Evolutionary conservation across 106 monocot species (phyloP).

Genomic region (Acanthochlamys bracteata): DNA sequence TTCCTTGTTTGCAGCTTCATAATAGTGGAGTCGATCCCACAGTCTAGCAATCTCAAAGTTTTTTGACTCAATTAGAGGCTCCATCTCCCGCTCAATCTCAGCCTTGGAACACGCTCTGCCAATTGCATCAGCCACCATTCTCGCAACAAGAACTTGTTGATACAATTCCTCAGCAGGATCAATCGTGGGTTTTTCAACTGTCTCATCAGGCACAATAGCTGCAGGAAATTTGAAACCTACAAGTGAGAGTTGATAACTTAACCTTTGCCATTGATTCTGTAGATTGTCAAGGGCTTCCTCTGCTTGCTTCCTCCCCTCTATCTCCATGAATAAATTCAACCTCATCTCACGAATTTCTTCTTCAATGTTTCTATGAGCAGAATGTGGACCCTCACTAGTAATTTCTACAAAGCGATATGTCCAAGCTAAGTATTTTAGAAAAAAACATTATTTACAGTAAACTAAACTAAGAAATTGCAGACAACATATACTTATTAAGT

Average conservation of each 20-base stretch:
- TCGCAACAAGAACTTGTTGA: constrained; percentile 41
- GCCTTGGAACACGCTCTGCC: constrained; percentile 40
- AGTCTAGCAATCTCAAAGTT: constrained; percentile 68
- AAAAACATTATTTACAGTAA: too few relatives aligned
- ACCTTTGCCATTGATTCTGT: constrained; percentile 41
- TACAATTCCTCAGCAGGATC: constrained; percentile 42
- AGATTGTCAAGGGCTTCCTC: constrained; percentile 46
- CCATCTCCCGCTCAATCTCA: constrained; percentile 40
- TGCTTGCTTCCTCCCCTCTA: constrained; percentile 71
- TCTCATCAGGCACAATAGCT: constrained; percentile 11
- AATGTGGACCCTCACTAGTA: constrained; percentile 39
- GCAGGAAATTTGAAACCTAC: constrained; percentile 44
- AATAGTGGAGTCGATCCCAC: constrained; percentile 56
- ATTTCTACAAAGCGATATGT: constrained; percentile 50
- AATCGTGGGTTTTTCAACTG: constrained; percentile 1
- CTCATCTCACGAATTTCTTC: constrained; percentile 56
- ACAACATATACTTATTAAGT: too few relatives aligned
- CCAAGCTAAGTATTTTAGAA: too few relatives aligned
- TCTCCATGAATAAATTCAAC: constrained; percentile 56
- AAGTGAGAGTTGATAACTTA: constrained; percentile 43
- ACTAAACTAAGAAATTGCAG: too few relatives aligned
- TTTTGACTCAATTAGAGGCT: constrained; percentile 42
- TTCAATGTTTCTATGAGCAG: constrained; percentile 29
- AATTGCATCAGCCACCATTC: constrained; percentile 36
- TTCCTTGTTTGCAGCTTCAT: constrained; percentile 68